Conservation (phyloP, 2,329 filamentous ascomycete genomes). For the Thelonectria rubi region DNA sequence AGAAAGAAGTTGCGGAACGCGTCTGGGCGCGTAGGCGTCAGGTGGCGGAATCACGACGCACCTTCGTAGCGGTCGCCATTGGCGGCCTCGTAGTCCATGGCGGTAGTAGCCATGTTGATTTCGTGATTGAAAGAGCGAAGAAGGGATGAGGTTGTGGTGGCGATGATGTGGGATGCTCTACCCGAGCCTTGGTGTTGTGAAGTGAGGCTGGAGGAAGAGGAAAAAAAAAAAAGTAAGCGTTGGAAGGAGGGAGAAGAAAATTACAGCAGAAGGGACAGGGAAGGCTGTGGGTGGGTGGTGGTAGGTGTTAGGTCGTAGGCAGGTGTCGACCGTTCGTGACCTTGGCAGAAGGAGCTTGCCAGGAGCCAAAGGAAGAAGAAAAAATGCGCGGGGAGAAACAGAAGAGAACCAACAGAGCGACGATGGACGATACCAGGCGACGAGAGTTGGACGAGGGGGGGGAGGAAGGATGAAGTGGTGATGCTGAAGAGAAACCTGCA, state of each 20-base stretch:
- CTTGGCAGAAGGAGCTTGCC: conserved; percentile 26
- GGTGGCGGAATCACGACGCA: conserved; percentile 48
- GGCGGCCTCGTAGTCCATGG: conserved; percentile 76
- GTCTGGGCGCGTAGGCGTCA: conserved; percentile 25
- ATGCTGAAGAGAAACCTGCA: conserved; percentile 13
- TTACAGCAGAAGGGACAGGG: conserved; percentile 36
- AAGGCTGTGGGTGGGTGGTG: conserved; percentile 29
- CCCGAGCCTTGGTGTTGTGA: conserved; percentile 36
- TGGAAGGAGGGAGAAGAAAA: conserved; percentile 34
- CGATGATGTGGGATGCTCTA: conserved; percentile 38
- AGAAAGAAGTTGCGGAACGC: conserved; percentile 23
- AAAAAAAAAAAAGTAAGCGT: conserved; percentile 39
- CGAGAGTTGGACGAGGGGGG: conserved; percentile 21
- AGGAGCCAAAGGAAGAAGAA: conserved; percentile 31
- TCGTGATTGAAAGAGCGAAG: conserved; percentile 27
- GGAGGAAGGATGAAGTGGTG: conserved; percentile 23
- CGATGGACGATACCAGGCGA: conserved; percentile 28
- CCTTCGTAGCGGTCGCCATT: conserved; percentile 74
- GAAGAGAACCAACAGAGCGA: conserved; percentile 5
- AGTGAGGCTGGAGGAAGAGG: conserved; percentile 37
- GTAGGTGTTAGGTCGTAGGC: conserved; percentile 25
- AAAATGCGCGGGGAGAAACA: background rate
- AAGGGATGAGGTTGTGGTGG: conserved; percentile 10
- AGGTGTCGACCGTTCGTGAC: too few relatives aligned
- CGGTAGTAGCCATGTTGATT: conserved; percentile 66